phyloP scores from a whole-genome alignment of 192 early-diverging fungal genomes.

The Physocladia obscura region DNA sequence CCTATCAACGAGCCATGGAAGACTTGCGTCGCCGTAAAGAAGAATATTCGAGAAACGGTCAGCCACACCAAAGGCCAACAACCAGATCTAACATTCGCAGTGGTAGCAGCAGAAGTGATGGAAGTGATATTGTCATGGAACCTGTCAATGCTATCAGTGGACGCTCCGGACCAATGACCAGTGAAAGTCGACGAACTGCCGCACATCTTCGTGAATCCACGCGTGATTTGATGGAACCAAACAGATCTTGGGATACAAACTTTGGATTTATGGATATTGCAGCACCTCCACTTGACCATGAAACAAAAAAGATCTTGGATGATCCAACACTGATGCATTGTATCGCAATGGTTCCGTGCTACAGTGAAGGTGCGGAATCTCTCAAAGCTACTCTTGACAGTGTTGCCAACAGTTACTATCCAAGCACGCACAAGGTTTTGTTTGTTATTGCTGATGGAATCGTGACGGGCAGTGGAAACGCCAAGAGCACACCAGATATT shows the following conservation, averaged over 20 bases:
- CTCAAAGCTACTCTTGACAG: conserved; percentile 80
- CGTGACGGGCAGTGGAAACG: conserved; percentile 70
- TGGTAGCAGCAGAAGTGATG: not conserved
- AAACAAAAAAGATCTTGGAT: conserved; percentile 37
- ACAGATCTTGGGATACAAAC: conserved; percentile 18
- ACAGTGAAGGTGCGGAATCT: conserved; percentile 81
- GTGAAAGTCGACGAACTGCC: conserved; percentile 5
- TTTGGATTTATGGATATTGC: conserved; percentile 41
- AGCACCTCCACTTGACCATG: conserved; percentile 30
- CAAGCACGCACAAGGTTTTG: conserved; percentile 83
- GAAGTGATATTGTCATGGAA: not conserved
- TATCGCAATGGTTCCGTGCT: conserved; percentile 83
- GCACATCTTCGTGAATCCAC: conserved; percentile 17
- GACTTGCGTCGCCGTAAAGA: conserved; percentile 19
- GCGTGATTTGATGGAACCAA: conserved; percentile 39
- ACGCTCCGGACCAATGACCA: not conserved
- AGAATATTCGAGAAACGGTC: not conserved
- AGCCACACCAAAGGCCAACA: not conserved
- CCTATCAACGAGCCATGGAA: conserved; percentile 28
- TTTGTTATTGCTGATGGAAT: conserved; percentile 87
- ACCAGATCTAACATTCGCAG: not conserved
- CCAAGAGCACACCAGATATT: conserved; percentile 81
- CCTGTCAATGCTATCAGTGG: not conserved
- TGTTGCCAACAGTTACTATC: conserved; percentile 80
- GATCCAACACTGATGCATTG: conserved; percentile 49